Evolutionary conservation across 1,284 basidiomycete genomes (phyloP).

Genomic region (Paramarasmius palmivorus): DNA sequence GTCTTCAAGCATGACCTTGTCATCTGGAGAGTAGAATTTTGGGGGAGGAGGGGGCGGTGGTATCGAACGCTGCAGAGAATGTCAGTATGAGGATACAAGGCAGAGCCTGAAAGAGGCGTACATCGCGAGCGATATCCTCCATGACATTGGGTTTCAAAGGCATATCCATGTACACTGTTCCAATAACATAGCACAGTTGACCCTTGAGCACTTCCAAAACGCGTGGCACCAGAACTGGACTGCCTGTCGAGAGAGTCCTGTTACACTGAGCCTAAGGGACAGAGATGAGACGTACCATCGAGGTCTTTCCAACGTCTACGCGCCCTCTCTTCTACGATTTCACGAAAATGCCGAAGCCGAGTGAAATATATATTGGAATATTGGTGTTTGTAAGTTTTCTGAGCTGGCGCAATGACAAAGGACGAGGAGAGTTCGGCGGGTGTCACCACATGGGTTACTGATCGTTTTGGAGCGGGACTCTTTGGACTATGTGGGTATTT

Average conservation of each 20-base stretch:
- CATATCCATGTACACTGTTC: conserved; percentile 98
- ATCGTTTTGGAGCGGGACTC: conserved; percentile 5
- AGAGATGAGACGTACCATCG: conserved; percentile 44
- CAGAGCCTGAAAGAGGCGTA: conserved; percentile 39
- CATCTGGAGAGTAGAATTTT: conserved; percentile 80
- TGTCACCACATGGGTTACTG: conserved; percentile 31
- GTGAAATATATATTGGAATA: conserved; percentile 94
- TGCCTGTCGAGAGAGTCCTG: conserved; percentile 44
- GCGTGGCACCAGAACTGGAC: conserved; percentile 75
- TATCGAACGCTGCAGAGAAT: conserved; percentile 73
- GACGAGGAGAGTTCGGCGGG: conserved; percentile 46
- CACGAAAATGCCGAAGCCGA: conserved; percentile 65
- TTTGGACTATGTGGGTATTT: conserved; percentile 4
- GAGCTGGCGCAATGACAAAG: conserved; percentile 53
- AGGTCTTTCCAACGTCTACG: conserved; percentile 65
- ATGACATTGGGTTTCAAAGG: conserved; percentile 96
- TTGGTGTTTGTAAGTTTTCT: conserved; percentile 81
- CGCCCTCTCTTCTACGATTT: conserved; percentile 67
- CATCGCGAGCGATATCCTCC: conserved; percentile 92
- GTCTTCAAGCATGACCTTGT: conserved; percentile 91
- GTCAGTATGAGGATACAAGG: conserved; percentile 4
- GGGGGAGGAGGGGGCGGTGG: conserved; percentile 75
- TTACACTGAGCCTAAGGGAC: conserved; percentile 4
- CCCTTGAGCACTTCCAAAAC: conserved; percentile 89
- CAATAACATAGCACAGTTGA: conserved; percentile 87